Base-by-base conservation (phyloP, 1,139 yeast species). In the Suhomyces terraborum region DNA sequence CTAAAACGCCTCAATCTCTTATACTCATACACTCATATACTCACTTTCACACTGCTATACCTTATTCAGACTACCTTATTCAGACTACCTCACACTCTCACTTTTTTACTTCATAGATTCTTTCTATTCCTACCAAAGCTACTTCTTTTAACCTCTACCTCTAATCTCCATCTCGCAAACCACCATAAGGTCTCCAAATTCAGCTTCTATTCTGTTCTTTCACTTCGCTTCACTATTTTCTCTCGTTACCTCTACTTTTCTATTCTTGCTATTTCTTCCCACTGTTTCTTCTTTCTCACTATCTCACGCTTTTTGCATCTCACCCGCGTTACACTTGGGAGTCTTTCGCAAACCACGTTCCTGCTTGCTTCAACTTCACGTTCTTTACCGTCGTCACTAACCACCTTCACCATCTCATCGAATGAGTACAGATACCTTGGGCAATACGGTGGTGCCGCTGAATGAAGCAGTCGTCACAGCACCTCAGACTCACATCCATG, bases 401-500 rank as follows among this genome's bases (percentile, higher is more conserved):
- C n/a, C n/a, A n/a, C n/a, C n/a, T 32, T 16, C 19, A 24, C 27
- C 26, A 22, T 27, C 17, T 19, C 25, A 17, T n/a, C n/a, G n/a
- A n/a, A 32, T 32, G 35, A 16, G 20, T 13, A 40, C 43, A 4
- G 48, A 47, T 33, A 29, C 35, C 7, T 39, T 43, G 32, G 50
- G 47, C 12, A 45, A 45, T 20, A 41, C 44, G 18, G 26, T 32
- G 9, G 26, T 17, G 17, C 29, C 21, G 9, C 4, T 18, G 17
- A 16, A 20, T 6, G 23, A 22, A 4, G 17, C 8, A 6, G 14
- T 21, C n/a, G 8, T 9, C 6, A 22, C 21, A 8, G 29, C 13
- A n/a, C 27, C 32, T 17, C 32, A 23, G 20, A 25, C 41, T 4
- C 46, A 45, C 12, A 55, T 71, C 26, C 62, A 66, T 45, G 69